Percentiles rank a stretch among this genome's conserved stretches.
Conservation (phyloP, 495 filamentous ascomycete species). For the Daldinia grandis region DNA sequence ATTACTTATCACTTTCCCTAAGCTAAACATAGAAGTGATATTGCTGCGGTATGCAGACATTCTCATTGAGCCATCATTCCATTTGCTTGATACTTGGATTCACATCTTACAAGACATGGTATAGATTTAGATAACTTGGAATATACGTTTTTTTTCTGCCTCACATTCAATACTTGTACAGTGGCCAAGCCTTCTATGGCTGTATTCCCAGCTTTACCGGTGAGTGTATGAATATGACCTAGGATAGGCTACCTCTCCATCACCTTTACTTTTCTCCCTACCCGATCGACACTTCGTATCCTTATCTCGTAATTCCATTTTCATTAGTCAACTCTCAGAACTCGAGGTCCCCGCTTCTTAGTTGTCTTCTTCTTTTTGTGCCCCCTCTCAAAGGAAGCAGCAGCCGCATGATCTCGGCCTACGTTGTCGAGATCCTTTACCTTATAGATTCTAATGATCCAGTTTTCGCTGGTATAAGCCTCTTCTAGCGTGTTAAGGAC, state of each 20-base stretch:
- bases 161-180: conserved; percentile 28
- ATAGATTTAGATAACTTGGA: background rate
- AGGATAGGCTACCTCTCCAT: conserved; percentile 2
- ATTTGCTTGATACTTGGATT: background rate
- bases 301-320: background rate
- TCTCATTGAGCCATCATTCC: background rate
- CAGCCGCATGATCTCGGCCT: conserved; percentile 85
- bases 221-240: conserved; percentile 9
- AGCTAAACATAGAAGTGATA: background rate
- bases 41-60: background rate
- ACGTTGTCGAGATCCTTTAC: conserved; percentile 98
- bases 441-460: conserved; percentile 99
- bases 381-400: conserved; percentile 88
- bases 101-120: background rate
- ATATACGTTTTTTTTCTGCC: conserved; percentile 21
- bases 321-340: conserved; percentile 82
- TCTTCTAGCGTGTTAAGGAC: conserved; percentile 90
- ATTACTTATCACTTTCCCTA: background rate
- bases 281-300: background rate
- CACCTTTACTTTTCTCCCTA: conserved; percentile 13
- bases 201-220: conserved; percentile 10
- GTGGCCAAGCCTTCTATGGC: conserved; percentile 11
- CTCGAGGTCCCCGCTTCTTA: conserved; percentile 80
- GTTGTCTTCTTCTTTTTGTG: conserved; percentile 90
- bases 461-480: conserved; percentile 99